Base-by-base conservation (phyloP, 106 monocot genomes). In the Apostasia shenzhenica region DNA sequence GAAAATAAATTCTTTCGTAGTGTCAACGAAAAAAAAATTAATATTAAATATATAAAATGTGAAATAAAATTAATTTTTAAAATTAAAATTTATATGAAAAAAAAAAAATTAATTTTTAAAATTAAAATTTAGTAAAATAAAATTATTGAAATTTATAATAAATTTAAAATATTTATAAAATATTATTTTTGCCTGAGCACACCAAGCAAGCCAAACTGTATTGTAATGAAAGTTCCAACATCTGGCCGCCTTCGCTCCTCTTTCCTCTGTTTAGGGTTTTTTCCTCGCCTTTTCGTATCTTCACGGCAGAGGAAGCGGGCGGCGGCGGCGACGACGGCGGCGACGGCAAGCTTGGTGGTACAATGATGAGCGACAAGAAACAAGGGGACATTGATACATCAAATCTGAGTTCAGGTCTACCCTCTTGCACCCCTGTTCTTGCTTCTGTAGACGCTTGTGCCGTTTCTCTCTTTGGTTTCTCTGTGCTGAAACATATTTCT, bases 321-420 rank as follows among this genome's bases (percentile, higher is more conserved):
- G n/a, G 26, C 26, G 26, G 26, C 26, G 26, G 26, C 26, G 26
- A 0, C 26, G 26, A 26, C 26, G 13, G 42, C 45, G 62, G 62
- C 62, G 62, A 8, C 60, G 5, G 60, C 60, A 41, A 62, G 42
- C 7, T 45, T 62, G 1, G 12, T 6, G 1, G 12, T 44, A 4
- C 62, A 45, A 44, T 42, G 37, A 77, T 77, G 77, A 77, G 71
- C 65, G 51, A 65, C 43, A 77, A 71, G 66, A 71, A 77, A 43
- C 65, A 71, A 44, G 66, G 71, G 37, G 44, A 41, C 40, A 8
- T 71, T 51, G 55, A 70, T 56, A 70, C 70, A 12, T 63, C 70
- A 45, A 70, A 70, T 70, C 77, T 77, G 49, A 50, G 50, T 10
- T 71, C 71, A 3, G 71, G 12, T 61, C 48, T 71, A 11, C 59